A percentile compares a stretch with the other conserved stretches of the same genome.
Evolutionary conservation across 106 monocot genomes (phyloP).

Genomic region (Gastrodia elata): DNA sequence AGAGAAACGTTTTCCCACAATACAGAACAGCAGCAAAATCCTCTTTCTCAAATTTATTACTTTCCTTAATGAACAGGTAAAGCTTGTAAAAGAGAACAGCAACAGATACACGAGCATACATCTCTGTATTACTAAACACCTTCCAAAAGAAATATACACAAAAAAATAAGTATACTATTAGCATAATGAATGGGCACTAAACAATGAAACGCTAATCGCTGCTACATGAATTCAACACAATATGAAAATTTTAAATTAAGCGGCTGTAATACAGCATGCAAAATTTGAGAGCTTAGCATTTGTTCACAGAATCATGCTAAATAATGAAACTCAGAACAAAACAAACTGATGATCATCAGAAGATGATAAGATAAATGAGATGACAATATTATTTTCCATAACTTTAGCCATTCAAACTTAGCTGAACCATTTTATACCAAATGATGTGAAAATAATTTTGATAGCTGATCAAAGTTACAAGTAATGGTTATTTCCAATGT

Average conservation of each 20-base stretch:
- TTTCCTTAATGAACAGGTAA: constrained; percentile 15
- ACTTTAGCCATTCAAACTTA: no score
- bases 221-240: background rate
- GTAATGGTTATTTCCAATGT: no score
- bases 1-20: constrained; percentile 65
- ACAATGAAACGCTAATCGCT: background rate
- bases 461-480: no score
- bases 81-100: constrained; percentile 72
- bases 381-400: no score
- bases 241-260: background rate
- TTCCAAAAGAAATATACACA: constrained; percentile 15
- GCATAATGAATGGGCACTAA: background rate
- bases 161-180: background rate
- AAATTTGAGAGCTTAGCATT: background rate
- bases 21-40: constrained; percentile 31
- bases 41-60: constrained; percentile 15
- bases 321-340: background rate
- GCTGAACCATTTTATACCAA: no score
- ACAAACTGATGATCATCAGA: no score
- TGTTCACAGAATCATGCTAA: no score
- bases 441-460: no score
- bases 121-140: constrained; percentile 92
- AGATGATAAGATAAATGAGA: no score
- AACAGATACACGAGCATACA: constrained; percentile 80
- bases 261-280: background rate